Conservation (phyloP, 2,329 filamentous ascomycete species). For the Colletotrichum simmondsii region DNA sequence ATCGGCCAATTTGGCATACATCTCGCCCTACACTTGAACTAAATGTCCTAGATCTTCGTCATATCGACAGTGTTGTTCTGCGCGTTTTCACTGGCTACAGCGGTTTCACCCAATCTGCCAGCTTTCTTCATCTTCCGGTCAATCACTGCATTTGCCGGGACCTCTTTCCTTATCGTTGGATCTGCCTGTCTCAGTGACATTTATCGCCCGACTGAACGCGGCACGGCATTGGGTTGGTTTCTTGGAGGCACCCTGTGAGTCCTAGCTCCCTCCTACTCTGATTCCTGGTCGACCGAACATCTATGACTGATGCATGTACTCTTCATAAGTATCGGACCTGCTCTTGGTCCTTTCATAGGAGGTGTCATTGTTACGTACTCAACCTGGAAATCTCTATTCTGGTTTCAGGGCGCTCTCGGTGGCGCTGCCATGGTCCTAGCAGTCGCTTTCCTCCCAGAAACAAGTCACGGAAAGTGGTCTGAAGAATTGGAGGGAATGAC, state of each 20-base stretch:
- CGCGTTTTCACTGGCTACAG: conserved; percentile 73
- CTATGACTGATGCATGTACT: not conserved
- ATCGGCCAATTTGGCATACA: not conserved
- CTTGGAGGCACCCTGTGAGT: conserved; percentile 66
- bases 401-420: conserved; percentile 73
- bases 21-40: conserved; percentile 1
- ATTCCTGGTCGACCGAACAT: not conserved
- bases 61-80: conserved; percentile 61
- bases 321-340: conserved; percentile 64
- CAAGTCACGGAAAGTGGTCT: conserved; percentile 71
- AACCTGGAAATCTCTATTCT: conserved; percentile 77
- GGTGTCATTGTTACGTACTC: conserved; percentile 77
- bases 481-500: conserved; percentile 69
- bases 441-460: conserved; percentile 73
- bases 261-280: not conserved
- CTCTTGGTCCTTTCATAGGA: conserved; percentile 71
- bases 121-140: conserved; percentile 76
- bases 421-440: conserved; percentile 66
- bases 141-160: conserved; percentile 77
- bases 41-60: conserved; percentile 36
- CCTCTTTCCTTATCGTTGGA: conserved; percentile 74
- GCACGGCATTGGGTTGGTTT: conserved; percentile 75
- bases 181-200: conserved; percentile 69
- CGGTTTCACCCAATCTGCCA: conserved; percentile 72
- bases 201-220: conserved; percentile 70